Percentiles rank a stretch among this genome's conserved stretches.
Evolutionary conservation across 805 yeast genomes (phyloP).

Genomic region (Wickerhamomyces chaumierensis): DNA sequence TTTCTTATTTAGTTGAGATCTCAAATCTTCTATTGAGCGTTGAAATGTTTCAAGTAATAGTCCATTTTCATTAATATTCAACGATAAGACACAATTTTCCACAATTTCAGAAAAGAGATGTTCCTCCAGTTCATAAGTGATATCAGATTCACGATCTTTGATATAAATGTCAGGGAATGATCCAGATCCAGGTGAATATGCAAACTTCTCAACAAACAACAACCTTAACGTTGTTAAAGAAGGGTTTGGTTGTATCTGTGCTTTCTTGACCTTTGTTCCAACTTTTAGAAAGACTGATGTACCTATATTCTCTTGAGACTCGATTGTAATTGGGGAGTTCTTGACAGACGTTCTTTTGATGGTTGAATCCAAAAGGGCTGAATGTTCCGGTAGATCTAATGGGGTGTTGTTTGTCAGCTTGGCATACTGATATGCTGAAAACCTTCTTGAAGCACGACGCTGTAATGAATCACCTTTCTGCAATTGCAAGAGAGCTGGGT

Average conservation of each 20-base stretch:
- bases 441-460: conserved; percentile 88
- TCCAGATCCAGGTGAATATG: conserved; percentile 63
- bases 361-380: conserved; percentile 1
- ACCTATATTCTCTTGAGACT: neutral
- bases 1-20: conserved; percentile 6
- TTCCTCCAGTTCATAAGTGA: conserved; percentile 78
- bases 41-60: conserved; percentile 8
- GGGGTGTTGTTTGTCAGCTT: conserved; percentile 44
- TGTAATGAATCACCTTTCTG: conserved; percentile 78
- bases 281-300: conserved; percentile 35
- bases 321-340: neutral
- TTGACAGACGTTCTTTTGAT: neutral
- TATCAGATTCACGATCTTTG: conserved; percentile 43
- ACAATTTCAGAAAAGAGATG: conserved; percentile 42
- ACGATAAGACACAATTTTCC: conserved; percentile 47
- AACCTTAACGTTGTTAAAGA: conserved; percentile 41
- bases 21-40: conserved; percentile 11
- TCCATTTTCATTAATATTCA: conserved; percentile 35
- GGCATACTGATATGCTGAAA: conserved; percentile 87
- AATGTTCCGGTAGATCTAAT: conserved; percentile 16
- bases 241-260: conserved; percentile 20
- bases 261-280: conserved; percentile 45
- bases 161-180: conserved; percentile 73
- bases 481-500: conserved; percentile 62
- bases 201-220: conserved; percentile 77